These are phyloP conservation scores for Leishmania amazonensis DNA, from an alignment of 208 protist genomes.

Conservation along the genomic window DNA sequence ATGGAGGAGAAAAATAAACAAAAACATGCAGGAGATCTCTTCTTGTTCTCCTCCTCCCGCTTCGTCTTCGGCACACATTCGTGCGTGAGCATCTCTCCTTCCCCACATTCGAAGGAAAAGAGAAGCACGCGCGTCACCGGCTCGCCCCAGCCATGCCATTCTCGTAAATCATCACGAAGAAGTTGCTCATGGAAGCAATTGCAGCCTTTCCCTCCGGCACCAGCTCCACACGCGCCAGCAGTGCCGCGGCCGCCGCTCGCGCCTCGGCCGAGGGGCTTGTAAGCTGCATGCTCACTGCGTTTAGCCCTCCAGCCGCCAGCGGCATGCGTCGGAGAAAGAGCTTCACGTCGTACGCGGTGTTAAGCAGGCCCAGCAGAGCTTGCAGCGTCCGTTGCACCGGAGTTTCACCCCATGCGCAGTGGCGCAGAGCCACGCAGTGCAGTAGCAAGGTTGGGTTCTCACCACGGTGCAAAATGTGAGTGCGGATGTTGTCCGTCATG, in stretches of 20 bases:
- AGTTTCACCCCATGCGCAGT: constrained; percentile 36
- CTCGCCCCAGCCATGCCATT: constrained; percentile 18
- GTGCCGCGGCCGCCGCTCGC: constrained; percentile 34
- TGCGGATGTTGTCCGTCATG: constrained; percentile 39
- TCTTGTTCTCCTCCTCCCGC: neutral
- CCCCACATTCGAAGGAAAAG: neutral
- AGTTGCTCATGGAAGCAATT: constrained; percentile 71
- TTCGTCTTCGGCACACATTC: neutral
- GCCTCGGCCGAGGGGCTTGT: constrained; percentile 47
- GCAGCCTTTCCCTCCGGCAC: constrained; percentile 54
- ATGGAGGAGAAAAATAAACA: neutral
- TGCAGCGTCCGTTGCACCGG: constrained; percentile 48
- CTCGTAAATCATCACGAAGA: constrained; percentile 68
- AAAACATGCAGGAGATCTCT: constrained; percentile 1
- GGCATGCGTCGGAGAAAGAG: constrained; percentile 74
- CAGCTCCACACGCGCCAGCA: constrained; percentile 53
- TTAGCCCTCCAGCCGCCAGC: constrained; percentile 60
- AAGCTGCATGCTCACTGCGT: constrained; percentile 67
- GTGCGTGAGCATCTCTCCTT: neutral
- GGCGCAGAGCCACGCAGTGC: constrained; percentile 50
- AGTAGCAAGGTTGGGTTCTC: constrained; percentile 54
- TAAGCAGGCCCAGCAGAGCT: constrained; percentile 40
- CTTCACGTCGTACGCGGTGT: constrained; percentile 40
- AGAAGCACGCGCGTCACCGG: neutral
- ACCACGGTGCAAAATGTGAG: constrained; percentile 34